Evolutionary conservation across 331 rosid genomes (phyloP), one percentile per base, ranked within the genome.

Genomic region (Saraca asoca): DNA sequence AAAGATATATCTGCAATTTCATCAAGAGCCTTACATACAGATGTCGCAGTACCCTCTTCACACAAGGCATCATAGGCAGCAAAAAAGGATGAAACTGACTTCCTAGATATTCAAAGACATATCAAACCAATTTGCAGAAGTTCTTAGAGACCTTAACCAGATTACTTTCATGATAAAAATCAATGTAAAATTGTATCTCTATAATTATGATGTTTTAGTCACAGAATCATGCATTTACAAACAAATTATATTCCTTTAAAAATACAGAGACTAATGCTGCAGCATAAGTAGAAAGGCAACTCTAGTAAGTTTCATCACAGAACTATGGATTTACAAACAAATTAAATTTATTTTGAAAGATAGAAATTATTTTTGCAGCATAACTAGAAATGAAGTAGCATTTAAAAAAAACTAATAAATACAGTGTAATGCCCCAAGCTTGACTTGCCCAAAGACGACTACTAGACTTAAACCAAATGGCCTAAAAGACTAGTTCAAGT

Each of bases 1-100:
- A 93, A 79, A 71, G 90, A 93, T 75, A 88, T 70, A 72, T 88
- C 97, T 9, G 98, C 98, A 76, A 90, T 81, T 80, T 93, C 98
- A 75, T 93, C 91, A 39, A 93, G 90, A 70, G 96, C 77, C 81
- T 59, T 82, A 70, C 96, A 90, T 42, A 93, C 96, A 66, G 95
- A 12, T 16, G 92, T 93, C 50, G 98, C 97, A 58, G 98, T 93
- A 66, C 96, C 98, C 75, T 93, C 98, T 81, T 93, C 98, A 49
- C 95, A 88, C 9, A 93, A 83, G 15, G 88, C 97, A 86, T 93
- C 98, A 75, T 42, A 93, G 53, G 90, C 87, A 81, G 97, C 96
- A 71, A 93, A 93, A 87, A 93, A 84, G 58, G 98, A 88, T 35
- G 95, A 68, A 58, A 72, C 97, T 12, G 98, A 85, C 58, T 90